phyloP scores from a whole-genome alignment of 257 asterid genomes.

The Nicotiana obtusifolia region DNA sequence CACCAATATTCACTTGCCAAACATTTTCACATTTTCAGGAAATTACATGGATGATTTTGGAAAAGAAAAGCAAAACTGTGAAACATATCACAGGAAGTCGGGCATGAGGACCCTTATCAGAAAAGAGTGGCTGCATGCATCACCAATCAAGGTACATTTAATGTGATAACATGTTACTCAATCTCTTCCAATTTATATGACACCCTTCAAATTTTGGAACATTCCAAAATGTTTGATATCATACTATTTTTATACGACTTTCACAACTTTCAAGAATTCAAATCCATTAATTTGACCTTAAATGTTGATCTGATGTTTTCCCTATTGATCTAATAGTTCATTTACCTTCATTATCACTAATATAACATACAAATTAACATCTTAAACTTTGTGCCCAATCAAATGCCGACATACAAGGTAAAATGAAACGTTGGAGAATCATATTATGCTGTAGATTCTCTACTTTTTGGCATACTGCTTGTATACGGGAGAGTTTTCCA shows the following conservation, averaged over 20 bases:
- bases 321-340: not conserved
- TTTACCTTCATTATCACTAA: not conserved
- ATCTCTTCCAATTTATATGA: not conserved
- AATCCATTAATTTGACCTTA: not conserved
- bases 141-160: slow-evolving; percentile 3
- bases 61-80: not conserved
- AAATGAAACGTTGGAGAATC: not conserved
- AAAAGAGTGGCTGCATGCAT: slow-evolving; percentile 8
- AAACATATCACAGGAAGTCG: not conserved
- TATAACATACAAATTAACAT: not conserved
- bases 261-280: not conserved
- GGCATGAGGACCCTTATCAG: slow-evolving; percentile 8
- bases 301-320: not conserved
- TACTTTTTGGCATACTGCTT: not conserved
- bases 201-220: not conserved
- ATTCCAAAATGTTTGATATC: not conserved
- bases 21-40: not conserved
- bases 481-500: not conserved
- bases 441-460: not conserved
- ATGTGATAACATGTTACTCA: not conserved
- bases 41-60: slow-evolving; percentile 4
- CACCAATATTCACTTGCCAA: not conserved
- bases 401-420: not conserved
- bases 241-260: not conserved
- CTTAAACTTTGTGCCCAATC: not conserved